Percentiles rank a stretch among this genome's conserved stretches.
Evolutionary conservation across 371 early-diverging fungal genomes (phyloP).

Genomic region (Haplosporangium sp.): DNA sequence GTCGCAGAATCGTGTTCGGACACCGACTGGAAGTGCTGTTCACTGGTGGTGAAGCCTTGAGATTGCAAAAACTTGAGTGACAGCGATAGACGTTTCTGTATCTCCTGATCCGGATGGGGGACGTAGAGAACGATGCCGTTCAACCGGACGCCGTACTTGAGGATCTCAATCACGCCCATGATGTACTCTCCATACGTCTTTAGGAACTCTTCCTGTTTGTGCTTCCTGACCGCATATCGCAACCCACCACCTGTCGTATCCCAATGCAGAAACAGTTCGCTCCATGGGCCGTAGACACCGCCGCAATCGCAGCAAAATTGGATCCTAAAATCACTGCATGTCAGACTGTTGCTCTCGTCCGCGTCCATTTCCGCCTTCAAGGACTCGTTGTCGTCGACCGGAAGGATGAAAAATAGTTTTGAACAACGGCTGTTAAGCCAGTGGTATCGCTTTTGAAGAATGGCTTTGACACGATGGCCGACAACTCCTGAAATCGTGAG

Average conservation of each 20-base stretch:
- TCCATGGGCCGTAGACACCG: background rate
- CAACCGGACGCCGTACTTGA: conserved; percentile 15
- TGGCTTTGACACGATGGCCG: conserved; percentile 12
- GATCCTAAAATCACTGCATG: conserved; percentile 18
- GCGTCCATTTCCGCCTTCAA: background rate
- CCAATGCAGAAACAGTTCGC: background rate
- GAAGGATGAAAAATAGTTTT: conserved; percentile 32
- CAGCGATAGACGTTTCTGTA: conserved; percentile 4
- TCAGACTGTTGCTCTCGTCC: conserved; percentile 6
- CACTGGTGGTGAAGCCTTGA: background rate
- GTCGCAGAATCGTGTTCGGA: background rate
- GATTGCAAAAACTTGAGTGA: conserved; percentile 15
- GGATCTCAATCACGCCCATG: conserved; percentile 32
- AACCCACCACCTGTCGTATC: conserved; percentile 12
- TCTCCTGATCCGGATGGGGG: conserved; percentile 5
- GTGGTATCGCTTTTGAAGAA: conserved; percentile 14
- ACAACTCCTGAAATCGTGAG: conserved; percentile 10
- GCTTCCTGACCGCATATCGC: conserved; percentile 9
- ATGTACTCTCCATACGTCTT: conserved; percentile 17
- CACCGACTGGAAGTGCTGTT: background rate
- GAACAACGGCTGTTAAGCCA: conserved; percentile 28
- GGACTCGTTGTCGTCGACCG: background rate
- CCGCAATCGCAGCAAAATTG: conserved; percentile 46
- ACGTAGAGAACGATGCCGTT: conserved; percentile 3
- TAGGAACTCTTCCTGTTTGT: conserved; percentile 1